These are phyloP conservation scores for Steccherinum ochraceum DNA, from an alignment of 768 basidiomycete genomes.

Conservation along the genomic window DNA sequence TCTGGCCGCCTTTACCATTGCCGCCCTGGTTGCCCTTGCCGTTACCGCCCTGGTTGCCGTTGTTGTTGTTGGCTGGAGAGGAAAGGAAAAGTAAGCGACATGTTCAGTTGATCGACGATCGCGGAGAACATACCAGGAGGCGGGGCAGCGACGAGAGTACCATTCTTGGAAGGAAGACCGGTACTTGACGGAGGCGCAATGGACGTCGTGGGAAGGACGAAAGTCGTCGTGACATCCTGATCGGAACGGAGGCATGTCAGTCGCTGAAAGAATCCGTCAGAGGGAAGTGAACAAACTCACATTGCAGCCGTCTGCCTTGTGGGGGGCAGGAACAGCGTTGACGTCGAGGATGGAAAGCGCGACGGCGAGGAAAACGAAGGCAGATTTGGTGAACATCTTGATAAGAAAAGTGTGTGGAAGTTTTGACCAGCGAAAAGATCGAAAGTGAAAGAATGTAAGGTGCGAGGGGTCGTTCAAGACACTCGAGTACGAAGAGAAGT, in stretches of 20 bases:
- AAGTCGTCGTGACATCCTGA: neutral
- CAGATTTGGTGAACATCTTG: slow-evolving; percentile 37
- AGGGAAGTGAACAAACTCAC: slow-evolving; percentile 12
- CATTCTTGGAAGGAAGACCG: neutral
- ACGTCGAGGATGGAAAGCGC: slow-evolving; percentile 30
- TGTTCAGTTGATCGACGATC: no score
- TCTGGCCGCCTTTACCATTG: slow-evolving; percentile 23
- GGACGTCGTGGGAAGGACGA: neutral
- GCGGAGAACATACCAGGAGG: neutral
- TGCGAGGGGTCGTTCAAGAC: slow-evolving; percentile 11
- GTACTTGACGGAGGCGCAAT: neutral
- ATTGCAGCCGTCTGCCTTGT: neutral
- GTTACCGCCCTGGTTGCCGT: neutral
- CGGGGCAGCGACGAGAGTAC: neutral
- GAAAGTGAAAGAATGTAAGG: slow-evolving; percentile 22
- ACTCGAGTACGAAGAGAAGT: slow-evolving; percentile 24
- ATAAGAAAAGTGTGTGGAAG: slow-evolving; percentile 11
- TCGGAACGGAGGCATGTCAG: neutral
- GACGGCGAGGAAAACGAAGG: slow-evolving; percentile 35
- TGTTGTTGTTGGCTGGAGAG: neutral
- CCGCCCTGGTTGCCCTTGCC: slow-evolving; percentile 22
- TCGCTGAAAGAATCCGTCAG: neutral
- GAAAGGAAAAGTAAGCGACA: neutral
- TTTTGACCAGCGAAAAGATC: slow-evolving; percentile 17
- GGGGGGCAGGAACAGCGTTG: slow-evolving; percentile 27